Evolutionary conservation across 352 stramenopile genomes (phyloP).

Genomic region (Globisporangium cederbergense): DNA sequence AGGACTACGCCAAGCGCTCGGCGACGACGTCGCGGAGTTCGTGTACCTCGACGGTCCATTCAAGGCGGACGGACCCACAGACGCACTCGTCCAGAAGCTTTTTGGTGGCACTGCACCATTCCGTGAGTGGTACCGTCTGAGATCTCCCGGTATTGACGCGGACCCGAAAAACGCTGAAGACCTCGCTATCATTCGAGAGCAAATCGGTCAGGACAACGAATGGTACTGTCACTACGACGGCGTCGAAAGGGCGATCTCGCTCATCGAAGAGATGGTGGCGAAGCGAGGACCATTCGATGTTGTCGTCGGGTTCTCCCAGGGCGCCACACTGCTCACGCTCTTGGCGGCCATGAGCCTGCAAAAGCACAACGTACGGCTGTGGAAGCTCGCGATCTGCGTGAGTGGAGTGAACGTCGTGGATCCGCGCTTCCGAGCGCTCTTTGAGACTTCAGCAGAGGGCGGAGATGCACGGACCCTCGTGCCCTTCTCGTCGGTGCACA

Average conservation of each 20-base stretch:
- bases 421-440: constrained; percentile 21
- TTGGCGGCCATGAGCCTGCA: constrained; percentile 30
- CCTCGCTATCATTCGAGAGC: constrained; percentile 11
- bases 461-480: not conserved
- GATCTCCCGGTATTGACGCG: not conserved
- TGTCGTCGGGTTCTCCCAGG: constrained; percentile 55
- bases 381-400: constrained; percentile 41
- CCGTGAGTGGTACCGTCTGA: constrained; percentile 59
- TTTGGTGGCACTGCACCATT: constrained; percentile 56
- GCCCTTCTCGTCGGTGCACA: constrained; percentile 42
- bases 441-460: constrained; percentile 16
- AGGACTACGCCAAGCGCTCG: constrained; percentile 50
- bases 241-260: constrained; percentile 29
- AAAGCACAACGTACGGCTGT: constrained; percentile 23
- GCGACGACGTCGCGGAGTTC: constrained; percentile 53
- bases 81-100: constrained; percentile 45
- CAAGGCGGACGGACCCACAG: constrained; percentile 46
- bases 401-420: constrained; percentile 31
- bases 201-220: constrained; percentile 1
- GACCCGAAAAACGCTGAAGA: constrained; percentile 12
- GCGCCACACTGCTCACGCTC: constrained; percentile 38
- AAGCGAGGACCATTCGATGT: constrained; percentile 41
- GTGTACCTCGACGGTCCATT: constrained; percentile 63
- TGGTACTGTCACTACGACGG: constrained; percentile 22
- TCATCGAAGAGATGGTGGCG: constrained; percentile 33